phyloP scores from a whole-genome alignment of 116 monocot genomes.

The Papilionanthe hybrid region DNA sequence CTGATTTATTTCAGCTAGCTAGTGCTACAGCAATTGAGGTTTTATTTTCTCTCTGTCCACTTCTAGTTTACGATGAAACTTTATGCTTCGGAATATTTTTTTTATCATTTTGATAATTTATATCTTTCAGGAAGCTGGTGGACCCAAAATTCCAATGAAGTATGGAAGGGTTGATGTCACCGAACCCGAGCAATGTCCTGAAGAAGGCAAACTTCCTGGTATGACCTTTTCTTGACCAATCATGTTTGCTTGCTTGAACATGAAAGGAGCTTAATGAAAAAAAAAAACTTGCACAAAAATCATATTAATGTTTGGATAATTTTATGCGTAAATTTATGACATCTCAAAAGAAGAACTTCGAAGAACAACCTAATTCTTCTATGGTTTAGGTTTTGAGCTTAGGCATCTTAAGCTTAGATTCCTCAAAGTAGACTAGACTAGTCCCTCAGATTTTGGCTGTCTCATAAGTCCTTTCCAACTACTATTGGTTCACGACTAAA shows the following conservation, averaged over 20 bases:
- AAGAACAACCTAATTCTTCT: neutral
- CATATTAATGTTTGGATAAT: neutral
- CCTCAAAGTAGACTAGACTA: neutral
- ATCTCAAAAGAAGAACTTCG: neutral
- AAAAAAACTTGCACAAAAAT: neutral
- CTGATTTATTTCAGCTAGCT: constrained; percentile 92
- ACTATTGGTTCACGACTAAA: too few species aligned
- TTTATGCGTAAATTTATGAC: neutral
- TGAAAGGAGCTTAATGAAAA: neutral
- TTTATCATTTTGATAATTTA: constrained; percentile 1
- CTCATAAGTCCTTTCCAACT: too few species aligned
- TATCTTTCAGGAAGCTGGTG: constrained; percentile 76
- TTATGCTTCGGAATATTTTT: neutral
- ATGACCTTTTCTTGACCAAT: neutral
- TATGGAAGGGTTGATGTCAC: constrained; percentile 86
- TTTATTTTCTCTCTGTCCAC: neutral
- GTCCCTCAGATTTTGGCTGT: neutral
- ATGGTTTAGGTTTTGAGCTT: neutral
- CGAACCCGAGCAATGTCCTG: constrained; percentile 76
- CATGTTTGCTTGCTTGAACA: neutral
- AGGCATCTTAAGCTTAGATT: neutral
- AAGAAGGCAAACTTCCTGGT: constrained; percentile 93
- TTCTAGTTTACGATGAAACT: neutral
- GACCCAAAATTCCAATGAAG: constrained; percentile 95
- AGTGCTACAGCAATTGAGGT: constrained; percentile 98